Evolutionary conservation across 139 green algal genomes (phyloP).

Genomic region (Spirogloea muscicola): DNA sequence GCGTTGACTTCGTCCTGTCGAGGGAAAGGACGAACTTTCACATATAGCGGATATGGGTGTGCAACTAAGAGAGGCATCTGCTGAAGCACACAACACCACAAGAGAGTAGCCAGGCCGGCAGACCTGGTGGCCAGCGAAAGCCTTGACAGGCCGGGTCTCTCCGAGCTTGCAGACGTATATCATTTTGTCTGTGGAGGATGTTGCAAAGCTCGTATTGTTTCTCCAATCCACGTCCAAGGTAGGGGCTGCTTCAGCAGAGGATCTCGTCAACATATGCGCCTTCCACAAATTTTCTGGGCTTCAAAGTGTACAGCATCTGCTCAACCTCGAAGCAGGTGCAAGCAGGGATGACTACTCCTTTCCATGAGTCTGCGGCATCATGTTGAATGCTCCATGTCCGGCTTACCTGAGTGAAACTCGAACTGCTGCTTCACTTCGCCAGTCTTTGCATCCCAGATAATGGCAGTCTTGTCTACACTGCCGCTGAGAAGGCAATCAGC

Average conservation of each 20-base stretch:
- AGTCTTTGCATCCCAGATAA: constrained; percentile 73
- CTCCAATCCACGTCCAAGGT: constrained; percentile 90
- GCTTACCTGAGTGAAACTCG: constrained; percentile 59
- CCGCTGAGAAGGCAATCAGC: constrained; percentile 80
- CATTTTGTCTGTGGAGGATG: constrained; percentile 78
- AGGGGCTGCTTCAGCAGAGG: too few relatives aligned
- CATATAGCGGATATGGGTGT: too few relatives aligned
- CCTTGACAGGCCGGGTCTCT: constrained; percentile 61
- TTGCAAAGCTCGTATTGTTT: constrained; percentile 81
- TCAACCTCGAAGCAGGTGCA: too few relatives aligned
- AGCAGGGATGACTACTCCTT: too few relatives aligned
- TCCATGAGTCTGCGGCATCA: too few relatives aligned
- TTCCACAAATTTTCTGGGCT: too few relatives aligned
- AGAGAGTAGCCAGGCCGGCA: neutral
- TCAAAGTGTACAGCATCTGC: too few relatives aligned
- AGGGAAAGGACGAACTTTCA: constrained; percentile 3
- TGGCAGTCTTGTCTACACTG: constrained; percentile 78
- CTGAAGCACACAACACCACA: neutral
- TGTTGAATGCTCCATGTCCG: too few relatives aligned
- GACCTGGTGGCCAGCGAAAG: constrained; percentile 68
- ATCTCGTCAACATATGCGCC: too few relatives aligned
- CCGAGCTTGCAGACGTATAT: constrained; percentile 83
- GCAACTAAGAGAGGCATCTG: too few relatives aligned
- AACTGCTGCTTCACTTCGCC: constrained; percentile 73
- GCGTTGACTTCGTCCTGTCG: constrained; percentile 81